Percentiles rank a stretch among this genome's conserved stretches.
Evolutionary conservation across 2,329 filamentous ascomycete genomes (phyloP).

Genomic region (Pseudogymnoascus verrucosus): DNA sequence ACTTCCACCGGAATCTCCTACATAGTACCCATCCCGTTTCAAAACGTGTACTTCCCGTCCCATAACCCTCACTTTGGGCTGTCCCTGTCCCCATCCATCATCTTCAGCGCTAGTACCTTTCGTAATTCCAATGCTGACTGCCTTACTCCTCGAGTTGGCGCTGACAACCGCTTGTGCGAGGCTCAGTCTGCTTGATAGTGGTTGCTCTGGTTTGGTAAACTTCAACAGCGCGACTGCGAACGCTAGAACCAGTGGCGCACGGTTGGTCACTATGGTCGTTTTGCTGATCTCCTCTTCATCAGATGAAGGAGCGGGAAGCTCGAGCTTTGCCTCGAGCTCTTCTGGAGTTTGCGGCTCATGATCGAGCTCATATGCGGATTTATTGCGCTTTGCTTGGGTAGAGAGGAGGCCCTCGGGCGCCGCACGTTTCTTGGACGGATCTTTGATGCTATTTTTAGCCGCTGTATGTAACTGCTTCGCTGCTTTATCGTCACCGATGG

Average conservation of each 20-base stretch:
- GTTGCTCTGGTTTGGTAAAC: conserved; percentile 79
- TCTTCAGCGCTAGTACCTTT: conserved; percentile 56
- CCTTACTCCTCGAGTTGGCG: conserved; percentile 70
- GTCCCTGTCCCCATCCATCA: conserved; percentile 61
- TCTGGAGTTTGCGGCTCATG: conserved; percentile 34
- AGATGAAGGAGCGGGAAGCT: conserved; percentile 44
- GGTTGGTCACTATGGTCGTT: conserved; percentile 61
- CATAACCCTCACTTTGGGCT: conserved; percentile 65
- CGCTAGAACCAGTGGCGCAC: conserved; percentile 73
- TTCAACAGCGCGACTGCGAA: conserved; percentile 68
- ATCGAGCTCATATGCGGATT: conserved; percentile 23
- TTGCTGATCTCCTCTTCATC: conserved; percentile 52
- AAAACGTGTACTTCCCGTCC: conserved; percentile 67
- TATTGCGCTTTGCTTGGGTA: conserved; percentile 19
- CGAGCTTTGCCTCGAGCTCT: conserved; percentile 55
- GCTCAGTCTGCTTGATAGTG: conserved; percentile 73
- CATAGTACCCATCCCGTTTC: conserved; percentile 68
- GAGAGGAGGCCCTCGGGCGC: conserved; percentile 15
- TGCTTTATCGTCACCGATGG: conserved; percentile 24
- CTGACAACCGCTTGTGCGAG: conserved; percentile 78
- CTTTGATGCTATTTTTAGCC: conserved; percentile 20
- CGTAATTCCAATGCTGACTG: conserved; percentile 65
- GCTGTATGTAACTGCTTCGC: conserved; percentile 25
- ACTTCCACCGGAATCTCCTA: conserved; percentile 24
- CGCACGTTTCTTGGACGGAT: conserved; percentile 20